These are phyloP conservation scores for Wickerhamia fluorescens DNA, from an alignment of 805 yeast species.

Conservation along the genomic window DNA sequence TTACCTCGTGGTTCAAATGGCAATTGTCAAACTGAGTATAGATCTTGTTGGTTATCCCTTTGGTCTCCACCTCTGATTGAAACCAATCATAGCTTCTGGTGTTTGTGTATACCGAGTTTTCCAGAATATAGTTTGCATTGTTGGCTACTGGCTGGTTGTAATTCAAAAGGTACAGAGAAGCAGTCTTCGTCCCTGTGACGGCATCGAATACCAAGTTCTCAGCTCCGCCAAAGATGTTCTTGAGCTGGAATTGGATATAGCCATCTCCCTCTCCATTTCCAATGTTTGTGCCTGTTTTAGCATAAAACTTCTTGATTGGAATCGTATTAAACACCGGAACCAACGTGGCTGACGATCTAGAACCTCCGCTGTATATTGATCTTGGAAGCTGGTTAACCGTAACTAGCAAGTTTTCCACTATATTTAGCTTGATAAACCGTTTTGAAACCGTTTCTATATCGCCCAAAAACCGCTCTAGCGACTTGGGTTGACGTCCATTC, in stretches of 20 bases:
- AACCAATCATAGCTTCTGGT: conserved; percentile 43
- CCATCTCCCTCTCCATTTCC: conserved; percentile 98
- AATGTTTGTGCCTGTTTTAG: conserved; percentile 90
- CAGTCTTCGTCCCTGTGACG: conserved; percentile 42
- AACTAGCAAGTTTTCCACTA: conserved; percentile 37
- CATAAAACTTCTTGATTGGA: conserved; percentile 66
- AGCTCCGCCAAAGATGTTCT: conserved; percentile 52
- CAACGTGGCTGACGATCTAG: conserved; percentile 9
- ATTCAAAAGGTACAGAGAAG: conserved; percentile 42
- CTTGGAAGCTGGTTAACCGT: conserved; percentile 18
- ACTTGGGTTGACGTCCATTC: conserved; percentile 21
- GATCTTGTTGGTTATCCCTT: conserved; percentile 38
- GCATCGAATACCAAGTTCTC: conserved; percentile 47
- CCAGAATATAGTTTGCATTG: conserved; percentile 33
- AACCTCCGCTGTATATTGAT: conserved; percentile 12
- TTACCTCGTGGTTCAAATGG: conserved; percentile 41
- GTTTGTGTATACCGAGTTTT: conserved; percentile 34
- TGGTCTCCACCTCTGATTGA: conserved; percentile 36
- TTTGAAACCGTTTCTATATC: conserved; percentile 38
- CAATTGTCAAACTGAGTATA: conserved; percentile 25
- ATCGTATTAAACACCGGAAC: conserved; percentile 31
- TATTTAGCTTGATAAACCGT: conserved; percentile 36
- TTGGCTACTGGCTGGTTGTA: conserved; percentile 41
- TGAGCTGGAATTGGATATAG: conserved; percentile 63
- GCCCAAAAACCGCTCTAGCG: conserved; percentile 32